Evolutionary conservation across 2,329 filamentous ascomycete species (phyloP).

Genomic region (Neopestalotiopsis clavispora): DNA sequence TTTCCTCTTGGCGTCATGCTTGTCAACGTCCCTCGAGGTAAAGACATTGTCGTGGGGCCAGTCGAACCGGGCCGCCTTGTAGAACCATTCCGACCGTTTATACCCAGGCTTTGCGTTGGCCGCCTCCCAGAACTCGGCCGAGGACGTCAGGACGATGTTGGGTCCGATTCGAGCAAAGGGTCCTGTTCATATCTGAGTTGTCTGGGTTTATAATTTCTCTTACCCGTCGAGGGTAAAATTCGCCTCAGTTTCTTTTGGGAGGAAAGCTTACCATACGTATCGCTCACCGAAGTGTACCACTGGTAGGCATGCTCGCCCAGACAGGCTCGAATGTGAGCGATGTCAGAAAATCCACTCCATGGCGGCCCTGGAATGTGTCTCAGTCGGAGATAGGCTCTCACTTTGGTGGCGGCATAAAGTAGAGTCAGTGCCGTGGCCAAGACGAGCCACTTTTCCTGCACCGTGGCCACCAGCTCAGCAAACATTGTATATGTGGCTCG

Average conservation of each 20-base stretch:
- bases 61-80: conserved; percentile 13
- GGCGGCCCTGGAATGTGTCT: not conserved
- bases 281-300: not conserved
- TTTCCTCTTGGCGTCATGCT: conserved; percentile 9
- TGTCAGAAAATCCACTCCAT: not conserved
- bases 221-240: too few species aligned
- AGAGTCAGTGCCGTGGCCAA: not conserved
- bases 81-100: conserved; percentile 29
- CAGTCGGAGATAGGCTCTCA: not conserved
- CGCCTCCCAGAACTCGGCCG: conserved; percentile 1
- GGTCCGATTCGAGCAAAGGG: conserved; percentile 10
- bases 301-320: not conserved
- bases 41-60: conserved; percentile 12
- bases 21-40: conserved; percentile 4
- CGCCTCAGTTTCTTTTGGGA: too few species aligned
- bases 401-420: not conserved
- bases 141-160: conserved; percentile 11
- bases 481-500: conserved; percentile 13
- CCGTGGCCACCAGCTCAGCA: not conserved
- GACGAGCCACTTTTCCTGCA: not conserved
- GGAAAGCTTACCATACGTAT: not conserved
- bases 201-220: too few species aligned
- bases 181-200: not conserved
- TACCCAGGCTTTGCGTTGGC: conserved; percentile 3
- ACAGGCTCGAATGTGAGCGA: not conserved